Percentiles rank a stretch among this genome's conserved stretches.
Conservation (phyloP, 305 asterid species). For the Fraxinus nigra region DNA sequence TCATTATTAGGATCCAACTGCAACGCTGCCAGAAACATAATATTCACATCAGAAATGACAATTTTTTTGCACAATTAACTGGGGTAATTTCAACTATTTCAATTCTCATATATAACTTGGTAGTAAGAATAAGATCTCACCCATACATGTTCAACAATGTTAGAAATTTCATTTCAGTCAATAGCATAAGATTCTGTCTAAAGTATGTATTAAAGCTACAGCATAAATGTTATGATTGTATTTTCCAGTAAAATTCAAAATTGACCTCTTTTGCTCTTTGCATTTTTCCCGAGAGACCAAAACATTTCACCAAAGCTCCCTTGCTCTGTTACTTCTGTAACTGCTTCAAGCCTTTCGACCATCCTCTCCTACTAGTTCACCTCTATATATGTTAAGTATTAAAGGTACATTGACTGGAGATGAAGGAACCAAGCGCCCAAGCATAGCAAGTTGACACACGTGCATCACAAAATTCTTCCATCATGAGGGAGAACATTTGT, state of each 20-base stretch:
- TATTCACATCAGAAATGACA: constrained; percentile 12
- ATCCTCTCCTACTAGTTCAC: neutral
- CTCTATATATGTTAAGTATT: neutral
- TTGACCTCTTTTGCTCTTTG: neutral
- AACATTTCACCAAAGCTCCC: neutral
- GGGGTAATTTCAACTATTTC: constrained; percentile 1
- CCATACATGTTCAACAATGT: constrained; percentile 2
- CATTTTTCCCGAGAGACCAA: neutral
- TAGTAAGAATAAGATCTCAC: constrained; percentile 8
- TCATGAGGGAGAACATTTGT: neutral
- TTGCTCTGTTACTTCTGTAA: neutral
- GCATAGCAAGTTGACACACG: neutral
- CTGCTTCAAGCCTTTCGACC: neutral
- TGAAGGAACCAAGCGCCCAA: neutral
- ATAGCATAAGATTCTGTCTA: constrained; percentile 11
- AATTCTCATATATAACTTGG: constrained; percentile 17
- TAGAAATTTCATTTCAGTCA: neutral
- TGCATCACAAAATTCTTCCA: neutral
- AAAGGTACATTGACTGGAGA: neutral
- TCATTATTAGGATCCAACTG: constrained; percentile 76
- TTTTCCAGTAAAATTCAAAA: neutral
- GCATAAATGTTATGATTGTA: neutral
- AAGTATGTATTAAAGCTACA: constrained; percentile 13
- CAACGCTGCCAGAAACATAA: constrained; percentile 56
- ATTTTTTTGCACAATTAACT: constrained; percentile 5